These are phyloP conservation scores for Fistulifera solaris DNA, from an alignment of 108 stramenopile genomes.

Conservation along the genomic window DNA sequence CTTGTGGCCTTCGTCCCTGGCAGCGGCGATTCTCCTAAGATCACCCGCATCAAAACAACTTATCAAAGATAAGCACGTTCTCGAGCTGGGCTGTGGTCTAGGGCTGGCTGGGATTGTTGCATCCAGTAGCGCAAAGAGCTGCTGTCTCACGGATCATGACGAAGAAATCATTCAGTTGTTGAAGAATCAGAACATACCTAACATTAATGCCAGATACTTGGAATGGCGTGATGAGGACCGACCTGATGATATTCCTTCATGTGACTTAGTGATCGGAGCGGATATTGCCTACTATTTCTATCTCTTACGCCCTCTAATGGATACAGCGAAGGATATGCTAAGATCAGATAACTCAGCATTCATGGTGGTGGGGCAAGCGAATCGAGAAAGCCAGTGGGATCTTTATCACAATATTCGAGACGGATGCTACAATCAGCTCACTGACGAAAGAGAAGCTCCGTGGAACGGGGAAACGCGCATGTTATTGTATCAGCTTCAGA, in stretches of 20 bases:
- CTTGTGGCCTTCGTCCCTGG: conserved; percentile 13
- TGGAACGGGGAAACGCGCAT: conserved; percentile 15
- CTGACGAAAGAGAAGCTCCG: conserved; percentile 9
- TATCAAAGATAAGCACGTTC: neutral
- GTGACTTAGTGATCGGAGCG: conserved; percentile 14
- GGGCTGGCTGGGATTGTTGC: conserved; percentile 15
- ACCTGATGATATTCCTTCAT: neutral
- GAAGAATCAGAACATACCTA: neutral
- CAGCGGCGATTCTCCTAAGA: conserved; percentile 9
- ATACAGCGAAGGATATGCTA: conserved; percentile 5
- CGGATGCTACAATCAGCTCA: conserved; percentile 25
- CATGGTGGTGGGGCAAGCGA: conserved; percentile 17
- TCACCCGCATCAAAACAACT: neutral
- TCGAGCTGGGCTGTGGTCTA: conserved; percentile 18
- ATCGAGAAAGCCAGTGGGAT: conserved; percentile 24
- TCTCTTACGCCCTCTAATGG: conserved; percentile 18
- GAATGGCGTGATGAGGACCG: conserved; percentile 17
- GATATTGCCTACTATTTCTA: conserved; percentile 24
- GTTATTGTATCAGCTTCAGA: conserved; percentile 15
- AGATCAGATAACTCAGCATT: neutral
- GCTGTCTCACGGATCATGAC: conserved; percentile 10
- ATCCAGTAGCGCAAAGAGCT: neutral
- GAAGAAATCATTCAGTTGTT: conserved; percentile 3
- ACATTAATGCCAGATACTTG: conserved; percentile 4
- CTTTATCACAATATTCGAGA: conserved; percentile 15